Conservation (phyloP, 305 asterid genomes). For the Solanum hybrid region DNA sequence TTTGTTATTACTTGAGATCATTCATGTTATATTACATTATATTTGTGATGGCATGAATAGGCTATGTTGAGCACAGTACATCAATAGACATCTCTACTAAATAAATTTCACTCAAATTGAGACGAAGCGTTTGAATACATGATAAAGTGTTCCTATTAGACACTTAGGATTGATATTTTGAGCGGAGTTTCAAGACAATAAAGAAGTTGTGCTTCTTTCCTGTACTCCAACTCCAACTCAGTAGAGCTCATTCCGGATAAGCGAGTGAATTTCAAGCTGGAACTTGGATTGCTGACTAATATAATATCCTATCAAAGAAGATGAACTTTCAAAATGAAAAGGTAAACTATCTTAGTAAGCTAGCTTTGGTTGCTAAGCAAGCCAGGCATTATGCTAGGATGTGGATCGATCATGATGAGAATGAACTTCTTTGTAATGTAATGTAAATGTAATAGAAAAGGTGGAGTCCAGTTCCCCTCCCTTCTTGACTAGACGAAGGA, state of each 20-base stretch:
- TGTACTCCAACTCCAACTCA: not conserved
- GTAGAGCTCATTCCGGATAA: not conserved
- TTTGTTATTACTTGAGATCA: not conserved
- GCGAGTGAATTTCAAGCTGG: not conserved
- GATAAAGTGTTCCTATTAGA: not conserved
- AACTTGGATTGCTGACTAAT: not conserved
- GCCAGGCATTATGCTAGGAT: no score
- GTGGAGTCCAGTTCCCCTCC: no score
- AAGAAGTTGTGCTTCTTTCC: not conserved
- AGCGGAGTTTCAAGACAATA: not conserved
- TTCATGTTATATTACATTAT: not conserved
- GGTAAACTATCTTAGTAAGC: no score
- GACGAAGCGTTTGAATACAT: not conserved
- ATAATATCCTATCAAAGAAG: not conserved
- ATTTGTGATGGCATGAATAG: not conserved
- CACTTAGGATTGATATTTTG: not conserved
- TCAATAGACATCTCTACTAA: not conserved
- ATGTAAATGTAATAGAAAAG: no score
- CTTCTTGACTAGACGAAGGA: no score
- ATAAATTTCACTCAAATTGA: not conserved
- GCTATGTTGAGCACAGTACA: not conserved
- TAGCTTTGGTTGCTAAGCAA: no score
- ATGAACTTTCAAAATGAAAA: not conserved
- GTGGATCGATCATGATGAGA: no score
- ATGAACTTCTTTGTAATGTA: no score